A percentile compares a stretch with the other conserved stretches of the same genome.
Conservation (phyloP, 2,329 filamentous ascomycete species). For the Clonostachys sp. region DNA sequence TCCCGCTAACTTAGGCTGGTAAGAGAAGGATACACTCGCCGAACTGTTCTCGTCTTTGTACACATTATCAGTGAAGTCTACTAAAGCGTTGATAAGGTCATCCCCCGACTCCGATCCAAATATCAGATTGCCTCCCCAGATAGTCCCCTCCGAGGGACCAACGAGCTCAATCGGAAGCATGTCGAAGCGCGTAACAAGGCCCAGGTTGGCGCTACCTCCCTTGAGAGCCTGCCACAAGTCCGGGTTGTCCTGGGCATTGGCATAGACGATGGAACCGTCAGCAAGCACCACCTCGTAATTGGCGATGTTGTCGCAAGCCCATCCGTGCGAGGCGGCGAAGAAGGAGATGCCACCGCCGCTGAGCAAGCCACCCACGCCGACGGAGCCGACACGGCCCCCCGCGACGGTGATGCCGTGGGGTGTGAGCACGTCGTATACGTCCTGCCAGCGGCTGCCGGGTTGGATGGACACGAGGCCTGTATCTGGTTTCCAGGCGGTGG, state of each 20-base stretch:
- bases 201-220: constrained; percentile 38
- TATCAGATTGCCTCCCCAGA: constrained; percentile 23
- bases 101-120: constrained; percentile 12
- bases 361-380: constrained; percentile 26
- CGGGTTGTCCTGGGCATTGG: constrained; percentile 22
- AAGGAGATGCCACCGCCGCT: constrained; percentile 29
- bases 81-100: constrained; percentile 19
- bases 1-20: constrained; percentile 18
- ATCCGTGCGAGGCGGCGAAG: constrained; percentile 22
- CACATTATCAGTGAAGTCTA: constrained; percentile 21
- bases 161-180: constrained; percentile 20
- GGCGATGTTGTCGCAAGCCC: constrained; percentile 29
- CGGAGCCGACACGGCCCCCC: constrained; percentile 25
- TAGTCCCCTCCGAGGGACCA: constrained; percentile 12
- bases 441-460: constrained; percentile 27
- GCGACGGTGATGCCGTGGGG: constrained; percentile 21
- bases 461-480: constrained; percentile 21
- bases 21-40: constrained; percentile 23
- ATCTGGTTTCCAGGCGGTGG: constrained; percentile 16
- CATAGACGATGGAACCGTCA: constrained; percentile 30
- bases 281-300: constrained; percentile 35
- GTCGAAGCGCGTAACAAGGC: constrained; percentile 20
- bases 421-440: constrained; percentile 27
- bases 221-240: constrained; percentile 38
- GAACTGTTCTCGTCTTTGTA: constrained; percentile 22